Conservation (phyloP, 768 basidiomycete species). For the Podaxis sp. region DNA sequence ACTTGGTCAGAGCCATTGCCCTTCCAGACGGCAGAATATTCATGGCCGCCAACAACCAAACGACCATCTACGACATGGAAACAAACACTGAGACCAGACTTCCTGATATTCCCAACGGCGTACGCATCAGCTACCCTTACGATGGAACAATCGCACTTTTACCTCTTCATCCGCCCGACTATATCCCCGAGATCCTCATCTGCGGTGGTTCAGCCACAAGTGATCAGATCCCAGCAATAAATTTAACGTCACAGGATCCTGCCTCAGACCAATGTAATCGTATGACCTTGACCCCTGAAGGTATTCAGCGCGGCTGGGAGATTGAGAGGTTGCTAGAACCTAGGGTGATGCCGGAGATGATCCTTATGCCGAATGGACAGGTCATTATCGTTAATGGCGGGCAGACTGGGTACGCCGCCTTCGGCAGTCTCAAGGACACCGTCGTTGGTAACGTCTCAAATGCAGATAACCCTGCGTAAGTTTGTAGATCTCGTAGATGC, state of each 20-base stretch:
- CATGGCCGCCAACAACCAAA: slow-evolving; percentile 39
- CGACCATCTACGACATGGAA: slow-evolving; percentile 41
- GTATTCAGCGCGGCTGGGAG: slow-evolving; percentile 44
- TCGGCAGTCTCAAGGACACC: slow-evolving; percentile 31
- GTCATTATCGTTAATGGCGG: slow-evolving; percentile 46
- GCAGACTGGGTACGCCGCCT: slow-evolving; percentile 40
- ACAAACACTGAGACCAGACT: slow-evolving; percentile 37
- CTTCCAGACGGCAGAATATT: slow-evolving; percentile 43
- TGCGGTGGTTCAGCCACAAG: slow-evolving; percentile 43
- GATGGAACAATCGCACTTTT: slow-evolving; percentile 37
- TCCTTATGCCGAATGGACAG: slow-evolving; percentile 43
- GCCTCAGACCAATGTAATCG: slow-evolving; percentile 43
- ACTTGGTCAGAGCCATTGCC: slow-evolving; percentile 23
- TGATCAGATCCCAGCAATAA: slow-evolving; percentile 27
- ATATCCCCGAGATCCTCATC: slow-evolving; percentile 44
- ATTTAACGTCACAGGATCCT: slow-evolving; percentile 39
- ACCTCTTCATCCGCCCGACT: slow-evolving; percentile 37
- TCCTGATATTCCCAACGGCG: slow-evolving; percentile 43
- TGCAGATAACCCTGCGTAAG: slow-evolving; percentile 32
- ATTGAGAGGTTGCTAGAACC: slow-evolving; percentile 44
- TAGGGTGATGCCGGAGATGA: slow-evolving; percentile 38
- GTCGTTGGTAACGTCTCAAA: slow-evolving; percentile 26
- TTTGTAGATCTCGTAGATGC: neutral
- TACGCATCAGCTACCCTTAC: slow-evolving; percentile 40
- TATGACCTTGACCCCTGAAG: slow-evolving; percentile 38